Evolutionary conservation across 768 basidiomycete species (phyloP).

Genomic region (Neoboletus magnificus): DNA sequence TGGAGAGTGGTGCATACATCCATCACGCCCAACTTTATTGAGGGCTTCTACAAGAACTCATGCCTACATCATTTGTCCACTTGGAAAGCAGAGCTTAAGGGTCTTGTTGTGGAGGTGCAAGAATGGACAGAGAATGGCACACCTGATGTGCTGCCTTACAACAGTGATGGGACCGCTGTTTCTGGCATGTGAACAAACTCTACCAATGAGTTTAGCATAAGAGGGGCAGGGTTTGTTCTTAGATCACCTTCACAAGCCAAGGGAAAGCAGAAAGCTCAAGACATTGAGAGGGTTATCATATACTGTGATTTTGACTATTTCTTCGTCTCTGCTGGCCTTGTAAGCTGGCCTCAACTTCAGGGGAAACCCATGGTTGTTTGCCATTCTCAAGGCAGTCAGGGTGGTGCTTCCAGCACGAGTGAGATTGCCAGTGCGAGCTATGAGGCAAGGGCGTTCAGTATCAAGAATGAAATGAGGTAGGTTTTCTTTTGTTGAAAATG

Average conservation of each 20-base stretch:
- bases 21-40: constrained; percentile 80
- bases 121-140: constrained; percentile 53
- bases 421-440: constrained; percentile 96
- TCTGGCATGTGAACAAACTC: neutral
- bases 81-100: constrained; percentile 88
- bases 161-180: neutral
- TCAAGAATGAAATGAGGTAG: constrained; percentile 94
- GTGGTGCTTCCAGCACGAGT: constrained; percentile 77
- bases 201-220: constrained; percentile 45
- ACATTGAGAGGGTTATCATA: constrained; percentile 69
- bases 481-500: constrained; percentile 14
- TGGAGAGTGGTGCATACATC: constrained; percentile 92
- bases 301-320: constrained; percentile 97
- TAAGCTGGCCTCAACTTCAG: constrained; percentile 72
- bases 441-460: constrained; percentile 83
- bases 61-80: constrained; percentile 89
- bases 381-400: constrained; percentile 80
- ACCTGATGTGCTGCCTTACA: constrained; percentile 4
- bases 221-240: constrained; percentile 46
- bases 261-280: constrained; percentile 50
- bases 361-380: constrained; percentile 94
- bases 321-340: constrained; percentile 90
- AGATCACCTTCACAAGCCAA: constrained; percentile 48
- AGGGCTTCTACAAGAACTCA: constrained; percentile 79
- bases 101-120: constrained; percentile 76